Evolutionary conservation across 2,329 filamentous ascomycete species (phyloP), one percentile per base, ranked within the genome.

Genomic region (Cladosporium sp.): DNA sequence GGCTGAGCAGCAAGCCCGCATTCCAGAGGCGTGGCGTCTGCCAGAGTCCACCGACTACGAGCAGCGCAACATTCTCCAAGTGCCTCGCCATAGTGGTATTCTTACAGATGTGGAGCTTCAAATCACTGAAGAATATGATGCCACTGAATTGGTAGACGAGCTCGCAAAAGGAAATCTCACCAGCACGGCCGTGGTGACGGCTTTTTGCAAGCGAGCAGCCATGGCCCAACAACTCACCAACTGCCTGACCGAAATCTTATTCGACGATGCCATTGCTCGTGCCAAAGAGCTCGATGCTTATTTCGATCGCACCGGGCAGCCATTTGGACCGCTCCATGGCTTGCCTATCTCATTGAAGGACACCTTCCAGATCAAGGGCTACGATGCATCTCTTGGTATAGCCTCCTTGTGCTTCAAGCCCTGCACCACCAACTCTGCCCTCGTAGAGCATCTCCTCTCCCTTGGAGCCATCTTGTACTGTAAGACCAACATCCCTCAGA

Each of bases 401-500:
- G 76, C 75, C 5, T 67, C 69, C 0, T 67, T 79, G 3, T 74
- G 72, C 58, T 79, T 78, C 71, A 72, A 75, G 20, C 76, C 77
- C 3, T 69, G 72, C 6, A 66, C 61, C 1, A 66, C 69, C 5
- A 73, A 75, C 57, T 72, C 76, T 0, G 64, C 74, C 0, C 66
- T 82, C 7, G 78, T 80, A 0, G 70, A 75, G 12, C 63, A 78
- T 22, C 66, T 83, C 12, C 69, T 80, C 2, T 65, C 66, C 14
- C 71, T 75, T 4, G 80, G 80, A 5, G 80, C 81, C 1, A 75
- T 83, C 1, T 61, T 80, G 1, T 79, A 80, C 62, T 77, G 73
- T 67, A 82, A 84, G 67, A 84, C 82, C 3, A 83, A 83, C 60
- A 69, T 84, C 1, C 81, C 82, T 3, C 78, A 81, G 60, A 82